phyloP scores from a whole-genome alignment of 192 early-diverging fungal species.

The Coemansia sp. region DNA sequence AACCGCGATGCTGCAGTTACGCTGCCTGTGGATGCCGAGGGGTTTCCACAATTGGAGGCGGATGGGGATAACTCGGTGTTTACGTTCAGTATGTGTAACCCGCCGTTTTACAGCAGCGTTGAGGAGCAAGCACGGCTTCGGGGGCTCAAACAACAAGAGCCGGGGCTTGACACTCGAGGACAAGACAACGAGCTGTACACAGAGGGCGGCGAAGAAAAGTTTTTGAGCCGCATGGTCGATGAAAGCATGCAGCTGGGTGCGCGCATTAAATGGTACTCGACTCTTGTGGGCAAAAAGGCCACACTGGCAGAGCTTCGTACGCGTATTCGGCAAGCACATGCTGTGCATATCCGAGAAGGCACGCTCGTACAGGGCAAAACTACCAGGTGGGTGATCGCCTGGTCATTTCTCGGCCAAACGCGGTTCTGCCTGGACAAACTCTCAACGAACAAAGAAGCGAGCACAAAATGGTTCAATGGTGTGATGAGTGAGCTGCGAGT shows the following conservation, averaged over 20 bases:
- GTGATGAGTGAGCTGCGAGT: constrained; percentile 8
- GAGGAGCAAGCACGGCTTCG: constrained; percentile 59
- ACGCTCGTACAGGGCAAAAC: constrained; percentile 30
- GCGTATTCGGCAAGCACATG: not conserved
- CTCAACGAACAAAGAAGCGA: not conserved
- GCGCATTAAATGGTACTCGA: constrained; percentile 75
- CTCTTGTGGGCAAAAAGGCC: constrained; percentile 68
- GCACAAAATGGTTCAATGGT: constrained; percentile 7
- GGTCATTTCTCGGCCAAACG: constrained; percentile 34
- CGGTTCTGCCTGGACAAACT: constrained; percentile 9
- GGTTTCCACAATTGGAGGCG: constrained; percentile 18
- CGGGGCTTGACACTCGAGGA: constrained; percentile 61
- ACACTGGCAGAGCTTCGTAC: constrained; percentile 43
- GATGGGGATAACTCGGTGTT: constrained; percentile 28
- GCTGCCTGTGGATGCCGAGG: not conserved
- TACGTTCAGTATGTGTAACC: constrained; percentile 88
- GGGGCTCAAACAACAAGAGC: constrained; percentile 54
- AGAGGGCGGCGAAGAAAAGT: constrained; percentile 74
- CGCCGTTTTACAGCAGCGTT: constrained; percentile 75
- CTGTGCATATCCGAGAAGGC: constrained; percentile 22
- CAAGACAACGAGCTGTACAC: constrained; percentile 74
- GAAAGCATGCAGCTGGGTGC: constrained; percentile 59
- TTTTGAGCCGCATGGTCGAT: constrained; percentile 64
- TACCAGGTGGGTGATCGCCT: constrained; percentile 43
- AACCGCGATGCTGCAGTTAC: constrained; percentile 23